Evolutionary conservation across 2,329 filamentous ascomycete species (phyloP).

Genomic region (Alternaria triticina): DNA sequence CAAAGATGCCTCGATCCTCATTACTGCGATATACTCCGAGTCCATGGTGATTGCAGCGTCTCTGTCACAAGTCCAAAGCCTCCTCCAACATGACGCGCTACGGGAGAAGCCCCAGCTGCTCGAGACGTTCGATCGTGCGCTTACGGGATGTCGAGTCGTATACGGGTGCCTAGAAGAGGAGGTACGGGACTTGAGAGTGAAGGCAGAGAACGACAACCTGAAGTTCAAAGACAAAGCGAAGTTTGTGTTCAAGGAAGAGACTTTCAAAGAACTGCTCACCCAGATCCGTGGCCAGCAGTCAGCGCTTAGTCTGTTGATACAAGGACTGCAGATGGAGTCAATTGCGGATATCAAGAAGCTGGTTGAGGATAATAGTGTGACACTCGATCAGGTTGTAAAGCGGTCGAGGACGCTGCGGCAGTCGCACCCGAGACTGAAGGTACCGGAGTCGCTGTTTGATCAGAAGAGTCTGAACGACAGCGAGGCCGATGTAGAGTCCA

Average conservation of each 20-base stretch:
- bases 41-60: constrained; percentile 44
- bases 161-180: constrained; percentile 44
- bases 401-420: constrained; percentile 34
- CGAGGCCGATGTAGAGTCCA: constrained; percentile 21
- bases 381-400: constrained; percentile 34
- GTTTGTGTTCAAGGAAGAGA: constrained; percentile 42
- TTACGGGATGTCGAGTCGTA: constrained; percentile 43
- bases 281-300: constrained; percentile 45
- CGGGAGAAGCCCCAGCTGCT: constrained; percentile 37
- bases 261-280: constrained; percentile 42
- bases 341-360: constrained; percentile 41
- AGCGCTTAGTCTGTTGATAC: constrained; percentile 40
- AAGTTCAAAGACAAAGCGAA: constrained; percentile 34
- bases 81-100: constrained; percentile 37
- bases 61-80: constrained; percentile 38
- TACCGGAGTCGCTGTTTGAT: constrained; percentile 37
- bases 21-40: constrained; percentile 44
- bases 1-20: constrained; percentile 39
- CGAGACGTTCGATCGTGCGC: constrained; percentile 39
- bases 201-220: constrained; percentile 28
- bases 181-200: constrained; percentile 31
- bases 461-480: constrained; percentile 1
- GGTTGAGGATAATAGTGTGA: constrained; percentile 36
- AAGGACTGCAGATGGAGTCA: constrained; percentile 46
- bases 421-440: constrained; percentile 35